These are phyloP conservation scores for Globisporangium mamillatum DNA, from an alignment of 352 stramenopile genomes.

Conservation along the genomic window DNA sequence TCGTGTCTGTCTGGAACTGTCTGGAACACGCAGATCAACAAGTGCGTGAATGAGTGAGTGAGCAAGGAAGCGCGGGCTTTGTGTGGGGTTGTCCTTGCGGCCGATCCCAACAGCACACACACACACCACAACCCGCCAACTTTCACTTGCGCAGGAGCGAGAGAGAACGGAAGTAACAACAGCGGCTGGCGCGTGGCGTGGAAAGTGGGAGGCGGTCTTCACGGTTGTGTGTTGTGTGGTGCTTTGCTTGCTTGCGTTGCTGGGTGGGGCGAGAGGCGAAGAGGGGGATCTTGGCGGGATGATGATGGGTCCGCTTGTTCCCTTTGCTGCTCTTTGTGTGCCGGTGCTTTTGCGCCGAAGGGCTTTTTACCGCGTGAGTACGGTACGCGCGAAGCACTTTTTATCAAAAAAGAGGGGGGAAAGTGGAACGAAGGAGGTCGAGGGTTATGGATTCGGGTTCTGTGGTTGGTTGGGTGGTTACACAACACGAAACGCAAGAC, in stretches of 20 bases:
- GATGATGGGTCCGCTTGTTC: constrained; percentile 3
- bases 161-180: constrained; percentile 13
- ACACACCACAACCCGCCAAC: not conserved
- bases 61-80: not conserved
- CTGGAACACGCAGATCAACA: too few species aligned
- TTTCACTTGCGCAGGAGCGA: constrained; percentile 6
- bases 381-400: not conserved
- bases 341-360: constrained; percentile 5
- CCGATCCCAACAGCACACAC: too few species aligned
- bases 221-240: too few species aligned
- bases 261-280: not conserved
- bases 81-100: too few species aligned
- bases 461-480: too few species aligned
- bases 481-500: too few species aligned
- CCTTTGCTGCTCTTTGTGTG: not conserved
- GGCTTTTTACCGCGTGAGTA: too few species aligned
- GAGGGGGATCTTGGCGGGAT: constrained; percentile 5
- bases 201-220: too few species aligned
- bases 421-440: not conserved
- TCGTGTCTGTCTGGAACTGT: not conserved
- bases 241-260: not conserved
- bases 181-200: too few species aligned
- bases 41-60: not conserved
- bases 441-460: too few species aligned
- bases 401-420: too few species aligned